Evolutionary conservation across 164 flowering plant species (phyloP), one percentile per base, ranked within the genome.

Genomic region (Piper betle): DNA sequence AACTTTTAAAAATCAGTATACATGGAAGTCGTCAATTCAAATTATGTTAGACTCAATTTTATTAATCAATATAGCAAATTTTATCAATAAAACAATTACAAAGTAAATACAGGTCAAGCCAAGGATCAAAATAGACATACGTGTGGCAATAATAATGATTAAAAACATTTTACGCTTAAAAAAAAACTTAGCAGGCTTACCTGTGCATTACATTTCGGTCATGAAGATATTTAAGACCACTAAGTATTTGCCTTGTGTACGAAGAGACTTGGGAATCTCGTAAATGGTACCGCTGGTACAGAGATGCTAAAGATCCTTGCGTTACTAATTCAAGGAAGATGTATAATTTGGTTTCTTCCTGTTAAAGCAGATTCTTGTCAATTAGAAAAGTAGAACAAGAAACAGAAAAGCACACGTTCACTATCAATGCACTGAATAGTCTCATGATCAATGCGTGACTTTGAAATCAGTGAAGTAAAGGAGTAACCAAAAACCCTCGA

Each of bases 151-250:
- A 15, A 15, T 10, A 12, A 46, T 3, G 3, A 2, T 15, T 2
- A 0, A 10, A 46, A 10, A 9, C 15, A 46, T 46, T 2, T 2
- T 15, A 46, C 15, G 6, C 13, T 46, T 46, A 9, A 54, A 25
- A 53, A 54, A 54, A 10, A 8, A 54, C 5, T 37, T 46, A 58
- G 46, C 19, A 16, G 0, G 16, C 11, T n/a, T 60, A 94, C 99
- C 99, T 86, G 87, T 94, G 99, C 41, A 94, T 72, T 62, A 94
- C 89, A 65, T 77, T 57, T 64, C 72, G 82, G 53, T 84, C 95
- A 75, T 91, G 99, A 67, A 94, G 93, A 81, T 91, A 94, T 78
- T 83, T 84, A 82, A 94, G 74, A 61, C 99, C 99, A 66, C 60
- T 71, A 40, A 94, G 76, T 63, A 94, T 94, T 79, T 94, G 99